A percentile compares a stretch with the other conserved stretches of the same genome.
These are phyloP conservation scores for Pseudogymnoascus sp. DNA, from an alignment of 2,329 filamentous ascomycete species.

Conservation along the genomic window DNA sequence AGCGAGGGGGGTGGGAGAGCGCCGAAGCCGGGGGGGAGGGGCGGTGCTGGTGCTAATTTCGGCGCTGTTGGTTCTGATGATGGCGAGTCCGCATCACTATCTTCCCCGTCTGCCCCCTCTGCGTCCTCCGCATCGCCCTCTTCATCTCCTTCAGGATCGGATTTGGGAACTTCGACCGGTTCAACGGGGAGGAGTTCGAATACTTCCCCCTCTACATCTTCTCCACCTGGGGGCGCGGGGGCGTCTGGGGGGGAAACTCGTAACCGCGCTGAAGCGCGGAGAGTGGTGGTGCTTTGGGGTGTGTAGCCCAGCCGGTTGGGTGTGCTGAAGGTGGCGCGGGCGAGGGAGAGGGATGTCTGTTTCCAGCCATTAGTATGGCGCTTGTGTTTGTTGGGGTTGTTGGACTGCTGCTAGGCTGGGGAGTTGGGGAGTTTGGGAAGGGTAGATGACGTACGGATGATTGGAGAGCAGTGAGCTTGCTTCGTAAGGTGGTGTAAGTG, in stretches of 20 bases:
- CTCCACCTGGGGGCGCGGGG: not conserved
- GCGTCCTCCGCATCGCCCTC: not conserved
- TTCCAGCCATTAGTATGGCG: constrained; percentile 27
- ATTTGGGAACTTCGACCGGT: too few relatives aligned
- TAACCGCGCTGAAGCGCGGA: too few relatives aligned
- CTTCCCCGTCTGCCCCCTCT: not conserved
- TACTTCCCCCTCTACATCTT: not conserved
- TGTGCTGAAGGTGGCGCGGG: constrained; percentile 65
- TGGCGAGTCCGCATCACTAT: constrained; percentile 9
- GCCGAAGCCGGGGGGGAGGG: constrained; percentile 53
- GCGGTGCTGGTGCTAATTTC: constrained; percentile 12
- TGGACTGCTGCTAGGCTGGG: constrained; percentile 6
- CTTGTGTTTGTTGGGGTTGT: constrained; percentile 20
- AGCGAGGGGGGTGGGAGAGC: constrained; percentile 41
- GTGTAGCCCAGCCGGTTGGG: constrained; percentile 54
- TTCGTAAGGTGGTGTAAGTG: constrained; percentile 54
- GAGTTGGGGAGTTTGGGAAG: not conserved
- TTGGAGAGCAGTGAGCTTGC: constrained; percentile 45
- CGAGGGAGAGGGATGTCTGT: constrained; percentile 32
- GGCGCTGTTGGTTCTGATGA: not conserved
- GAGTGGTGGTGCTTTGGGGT: constrained; percentile 51
- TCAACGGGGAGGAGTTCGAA: not conserved
- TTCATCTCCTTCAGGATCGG: too few relatives aligned
- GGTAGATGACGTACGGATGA: constrained; percentile 34
- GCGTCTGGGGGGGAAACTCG: constrained; percentile 22